Conservation (phyloP, 495 filamentous ascomycete species). For the Terfezia boudieri region DNA sequence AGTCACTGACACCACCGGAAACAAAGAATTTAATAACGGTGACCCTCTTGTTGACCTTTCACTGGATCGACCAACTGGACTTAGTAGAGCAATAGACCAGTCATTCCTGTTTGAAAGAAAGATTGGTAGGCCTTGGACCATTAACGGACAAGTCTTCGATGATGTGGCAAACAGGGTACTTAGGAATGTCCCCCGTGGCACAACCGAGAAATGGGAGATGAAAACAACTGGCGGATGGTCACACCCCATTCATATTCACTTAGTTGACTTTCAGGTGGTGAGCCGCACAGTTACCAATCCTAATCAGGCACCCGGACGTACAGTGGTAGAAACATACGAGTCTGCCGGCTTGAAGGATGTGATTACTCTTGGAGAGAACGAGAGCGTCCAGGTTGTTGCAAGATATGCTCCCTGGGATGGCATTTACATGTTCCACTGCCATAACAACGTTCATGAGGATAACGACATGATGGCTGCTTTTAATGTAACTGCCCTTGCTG, state of each 20-base stretch:
- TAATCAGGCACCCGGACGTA: conserved; percentile 12
- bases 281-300: conserved; percentile 15
- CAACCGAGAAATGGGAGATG: conserved; percentile 31
- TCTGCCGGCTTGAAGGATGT: conserved; percentile 29
- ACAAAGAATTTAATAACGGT: conserved; percentile 9
- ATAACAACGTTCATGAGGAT: conserved; percentile 5
- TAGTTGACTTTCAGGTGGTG: conserved; percentile 31
- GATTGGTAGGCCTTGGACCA: conserved; percentile 20
- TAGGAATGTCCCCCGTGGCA: conserved; percentile 28
- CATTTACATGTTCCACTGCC: conserved; percentile 37
- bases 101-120: background rate
- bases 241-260: conserved; percentile 34
- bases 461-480: conserved; percentile 1
- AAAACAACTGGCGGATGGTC: conserved; percentile 26
- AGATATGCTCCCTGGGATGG: conserved; percentile 33
- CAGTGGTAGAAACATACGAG: conserved; percentile 28
- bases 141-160: conserved; percentile 31
- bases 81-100: conserved; percentile 10
- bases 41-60: background rate
- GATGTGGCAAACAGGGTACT: conserved; percentile 30
- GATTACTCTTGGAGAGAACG: conserved; percentile 23
- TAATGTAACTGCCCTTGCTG: conserved; percentile 12
- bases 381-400: conserved; percentile 15
- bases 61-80: background rate
- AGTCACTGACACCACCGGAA: conserved; percentile 12